A percentile compares a stretch with the other conserved stretches of the same genome.
phyloP scores from a whole-genome alignment of 208 protist genomes.

The Leishmania amazonensis region DNA sequence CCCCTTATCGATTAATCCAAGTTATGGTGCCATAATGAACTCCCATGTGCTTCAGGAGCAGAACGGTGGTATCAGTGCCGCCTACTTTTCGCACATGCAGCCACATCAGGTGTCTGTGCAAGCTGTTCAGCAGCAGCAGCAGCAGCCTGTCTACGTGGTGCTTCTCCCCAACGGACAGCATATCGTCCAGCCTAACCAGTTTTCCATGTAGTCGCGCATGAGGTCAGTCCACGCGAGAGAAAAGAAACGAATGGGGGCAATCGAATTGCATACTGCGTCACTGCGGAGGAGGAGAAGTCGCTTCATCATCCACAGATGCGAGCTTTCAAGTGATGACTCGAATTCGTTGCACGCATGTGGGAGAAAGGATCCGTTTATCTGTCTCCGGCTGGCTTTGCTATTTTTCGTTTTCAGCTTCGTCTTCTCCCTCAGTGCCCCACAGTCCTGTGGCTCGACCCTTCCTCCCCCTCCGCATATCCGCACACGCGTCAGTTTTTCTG shows the following conservation, averaged over 20 bases:
- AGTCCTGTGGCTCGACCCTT: background rate
- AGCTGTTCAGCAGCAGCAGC: slow-evolving; percentile 11
- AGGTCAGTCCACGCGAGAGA: too few species aligned
- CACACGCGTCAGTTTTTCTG: background rate
- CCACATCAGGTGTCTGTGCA: slow-evolving; percentile 13
- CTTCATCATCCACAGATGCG: background rate
- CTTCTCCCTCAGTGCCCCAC: background rate
- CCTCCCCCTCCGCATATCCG: background rate
- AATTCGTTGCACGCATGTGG: background rate
- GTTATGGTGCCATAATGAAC: slow-evolving; percentile 10
- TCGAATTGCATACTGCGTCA: background rate
- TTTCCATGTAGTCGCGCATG: slow-evolving; percentile 8
- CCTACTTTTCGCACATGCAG: slow-evolving; percentile 10
- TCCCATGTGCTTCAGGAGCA: background rate
- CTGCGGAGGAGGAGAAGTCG: background rate
- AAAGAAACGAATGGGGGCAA: background rate
- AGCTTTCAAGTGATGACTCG: background rate
- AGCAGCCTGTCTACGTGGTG: slow-evolving; percentile 40
- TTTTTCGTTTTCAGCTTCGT: background rate
- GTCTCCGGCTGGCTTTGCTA: background rate
- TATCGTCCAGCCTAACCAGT: slow-evolving; percentile 21
- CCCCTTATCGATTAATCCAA: slow-evolving; percentile 4
- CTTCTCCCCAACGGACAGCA: slow-evolving; percentile 39
- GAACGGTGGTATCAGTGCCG: background rate
- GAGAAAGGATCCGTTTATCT: background rate